A percentile compares a stretch with the other conserved stretches of the same genome.
These are phyloP conservation scores for Podospora pseudopauciseta DNA, from an alignment of 495 filamentous ascomycete species.

Conservation along the genomic window DNA sequence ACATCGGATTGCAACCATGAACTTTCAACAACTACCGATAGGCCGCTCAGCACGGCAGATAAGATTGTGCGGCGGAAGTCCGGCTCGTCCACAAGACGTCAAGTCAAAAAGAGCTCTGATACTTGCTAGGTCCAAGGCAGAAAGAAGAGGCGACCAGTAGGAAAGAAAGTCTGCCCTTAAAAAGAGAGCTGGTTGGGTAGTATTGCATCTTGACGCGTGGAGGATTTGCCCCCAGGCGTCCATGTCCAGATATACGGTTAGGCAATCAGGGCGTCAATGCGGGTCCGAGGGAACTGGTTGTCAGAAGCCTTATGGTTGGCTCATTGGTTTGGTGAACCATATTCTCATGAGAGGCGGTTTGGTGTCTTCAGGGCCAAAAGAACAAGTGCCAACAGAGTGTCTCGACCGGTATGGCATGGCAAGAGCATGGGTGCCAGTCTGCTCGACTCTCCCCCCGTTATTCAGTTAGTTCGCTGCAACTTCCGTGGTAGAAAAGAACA, in stretches of 20 bases:
- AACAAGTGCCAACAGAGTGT: background rate
- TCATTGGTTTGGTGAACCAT: background rate
- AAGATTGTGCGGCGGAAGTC: background rate
- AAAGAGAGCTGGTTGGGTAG: slow-evolving; percentile 16
- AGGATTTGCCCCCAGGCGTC: slow-evolving; percentile 23
- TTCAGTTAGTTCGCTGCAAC: background rate
- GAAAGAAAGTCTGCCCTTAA: background rate
- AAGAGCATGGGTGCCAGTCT: too few species aligned
- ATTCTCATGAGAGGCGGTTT: background rate
- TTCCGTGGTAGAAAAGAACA: background rate
- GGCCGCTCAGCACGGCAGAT: background rate
- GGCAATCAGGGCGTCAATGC: slow-evolving; percentile 29
- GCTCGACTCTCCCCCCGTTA: background rate
- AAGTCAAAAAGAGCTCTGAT: background rate
- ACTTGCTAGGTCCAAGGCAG: background rate
- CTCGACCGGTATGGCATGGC: background rate
- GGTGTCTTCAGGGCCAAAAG: background rate
- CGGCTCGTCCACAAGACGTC: background rate
- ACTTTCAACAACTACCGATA: slow-evolving; percentile 3
- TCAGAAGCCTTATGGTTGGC: background rate
- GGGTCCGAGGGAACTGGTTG: background rate
- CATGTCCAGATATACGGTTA: slow-evolving; percentile 16
- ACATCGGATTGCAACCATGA: background rate
- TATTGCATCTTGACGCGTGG: slow-evolving; percentile 26
- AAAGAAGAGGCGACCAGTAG: background rate